Evolutionary conservation across 805 yeast genomes (phyloP).

Genomic region (Lachancea sp.): DNA sequence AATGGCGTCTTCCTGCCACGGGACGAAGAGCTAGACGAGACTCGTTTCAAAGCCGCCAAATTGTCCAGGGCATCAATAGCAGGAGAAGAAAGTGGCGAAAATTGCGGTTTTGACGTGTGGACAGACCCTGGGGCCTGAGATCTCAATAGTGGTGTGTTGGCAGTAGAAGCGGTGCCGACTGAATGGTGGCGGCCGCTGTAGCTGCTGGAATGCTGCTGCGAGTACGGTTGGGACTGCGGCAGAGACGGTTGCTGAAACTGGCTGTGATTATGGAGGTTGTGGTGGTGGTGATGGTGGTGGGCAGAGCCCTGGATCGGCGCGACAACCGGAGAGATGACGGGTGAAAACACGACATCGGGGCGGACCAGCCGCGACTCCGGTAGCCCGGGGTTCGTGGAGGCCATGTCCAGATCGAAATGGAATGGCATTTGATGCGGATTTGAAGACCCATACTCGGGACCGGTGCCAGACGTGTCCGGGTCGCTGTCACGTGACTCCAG

Average conservation of each 20-base stretch:
- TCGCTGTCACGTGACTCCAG: slow-evolving; percentile 4
- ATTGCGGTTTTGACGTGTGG: slow-evolving; percentile 1
- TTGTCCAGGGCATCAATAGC: slow-evolving; percentile 44
- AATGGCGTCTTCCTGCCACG: slow-evolving; percentile 22
- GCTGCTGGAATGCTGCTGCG: not conserved
- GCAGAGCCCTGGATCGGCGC: slow-evolving; percentile 1
- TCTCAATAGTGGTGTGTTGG: slow-evolving; percentile 17
- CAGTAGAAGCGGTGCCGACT: slow-evolving; percentile 2
- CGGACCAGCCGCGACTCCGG: slow-evolving; percentile 28
- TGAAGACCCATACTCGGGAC: not conserved
- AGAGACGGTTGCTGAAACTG: not conserved
- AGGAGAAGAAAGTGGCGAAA: slow-evolving; percentile 57
- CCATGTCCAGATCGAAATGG: slow-evolving; percentile 18
- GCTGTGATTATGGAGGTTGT: not conserved
- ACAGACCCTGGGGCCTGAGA: not conserved
- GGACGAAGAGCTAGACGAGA: slow-evolving; percentile 24
- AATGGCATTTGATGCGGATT: slow-evolving; percentile 6
- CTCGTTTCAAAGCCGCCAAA: slow-evolving; percentile 12
- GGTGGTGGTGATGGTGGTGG: slow-evolving; percentile 3
- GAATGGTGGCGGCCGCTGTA: not conserved
- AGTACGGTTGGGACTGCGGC: not conserved
- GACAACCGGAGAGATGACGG: slow-evolving; percentile 69
- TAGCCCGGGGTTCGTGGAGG: not conserved
- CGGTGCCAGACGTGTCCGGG: not conserved
- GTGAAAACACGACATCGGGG: slow-evolving; percentile 64